phyloP scores from a whole-genome alignment of 768 basidiomycete genomes.

The Boletus speciosus region DNA sequence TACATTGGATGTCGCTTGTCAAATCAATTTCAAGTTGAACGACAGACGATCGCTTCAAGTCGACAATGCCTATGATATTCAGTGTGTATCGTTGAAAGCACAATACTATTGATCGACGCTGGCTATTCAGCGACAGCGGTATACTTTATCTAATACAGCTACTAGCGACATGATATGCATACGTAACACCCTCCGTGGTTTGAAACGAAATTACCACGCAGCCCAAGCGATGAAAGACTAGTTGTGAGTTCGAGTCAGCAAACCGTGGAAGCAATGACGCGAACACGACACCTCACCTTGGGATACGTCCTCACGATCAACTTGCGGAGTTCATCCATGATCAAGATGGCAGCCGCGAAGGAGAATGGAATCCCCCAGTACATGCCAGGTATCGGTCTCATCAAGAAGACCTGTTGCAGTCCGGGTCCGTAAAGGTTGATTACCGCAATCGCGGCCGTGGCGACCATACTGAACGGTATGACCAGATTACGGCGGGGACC shows the following conservation, averaged over 20 bases:
- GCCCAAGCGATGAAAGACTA: constrained; percentile 27
- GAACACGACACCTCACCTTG: constrained; percentile 26
- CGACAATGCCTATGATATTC: too few relatives aligned
- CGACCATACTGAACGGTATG: constrained; percentile 33
- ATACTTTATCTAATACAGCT: too few relatives aligned
- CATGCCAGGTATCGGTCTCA: constrained; percentile 40
- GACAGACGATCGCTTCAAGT: too few relatives aligned
- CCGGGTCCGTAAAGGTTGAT: constrained; percentile 37
- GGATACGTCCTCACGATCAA: constrained; percentile 43
- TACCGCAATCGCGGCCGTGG: constrained; percentile 30
- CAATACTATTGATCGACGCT: too few relatives aligned
- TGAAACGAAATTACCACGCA: constrained; percentile 12
- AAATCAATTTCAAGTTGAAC: too few relatives aligned
- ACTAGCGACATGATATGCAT: neutral
- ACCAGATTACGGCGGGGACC: constrained; percentile 37
- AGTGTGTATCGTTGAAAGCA: too few relatives aligned
- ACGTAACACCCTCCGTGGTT: neutral
- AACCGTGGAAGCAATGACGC: neutral
- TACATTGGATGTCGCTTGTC: too few relatives aligned
- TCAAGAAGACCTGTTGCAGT: constrained; percentile 21
- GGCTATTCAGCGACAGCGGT: too few relatives aligned
- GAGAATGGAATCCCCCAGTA: constrained; percentile 44
- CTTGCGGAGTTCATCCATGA: constrained; percentile 46
- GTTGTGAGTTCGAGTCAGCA: neutral
- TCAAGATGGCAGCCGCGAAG: constrained; percentile 41